Percentiles rank a stretch among this genome's conserved stretches.
Evolutionary conservation across 805 yeast genomes (phyloP).

Genomic region (Tetrapisispora fleetii): DNA sequence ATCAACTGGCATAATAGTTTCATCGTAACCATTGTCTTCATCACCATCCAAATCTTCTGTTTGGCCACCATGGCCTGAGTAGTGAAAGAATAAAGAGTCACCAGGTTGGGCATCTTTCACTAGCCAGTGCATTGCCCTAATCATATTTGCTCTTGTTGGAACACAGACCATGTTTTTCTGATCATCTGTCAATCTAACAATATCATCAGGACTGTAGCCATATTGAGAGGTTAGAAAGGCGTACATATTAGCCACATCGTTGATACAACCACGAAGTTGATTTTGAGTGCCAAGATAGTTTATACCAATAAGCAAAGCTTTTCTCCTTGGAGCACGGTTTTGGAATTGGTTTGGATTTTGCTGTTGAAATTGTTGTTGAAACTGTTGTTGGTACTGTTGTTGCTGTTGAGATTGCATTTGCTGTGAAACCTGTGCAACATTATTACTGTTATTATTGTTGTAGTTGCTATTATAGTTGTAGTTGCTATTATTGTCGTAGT

Average conservation of each 20-base stretch:
- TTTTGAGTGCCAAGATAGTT: constrained; percentile 61
- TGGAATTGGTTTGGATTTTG: constrained; percentile 19
- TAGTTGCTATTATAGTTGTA: not conserved
- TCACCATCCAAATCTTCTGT: constrained; percentile 61
- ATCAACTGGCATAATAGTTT: constrained; percentile 65
- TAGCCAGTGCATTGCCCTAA: constrained; percentile 76
- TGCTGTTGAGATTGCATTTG: constrained; percentile 3
- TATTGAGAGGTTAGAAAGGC: constrained; percentile 33
- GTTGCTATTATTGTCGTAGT: not conserved
- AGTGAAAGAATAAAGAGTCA: constrained; percentile 73
- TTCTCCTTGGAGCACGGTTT: constrained; percentile 54
- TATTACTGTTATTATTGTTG: not conserved
- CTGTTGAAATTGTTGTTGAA: constrained; percentile 12
- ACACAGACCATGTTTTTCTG: constrained; percentile 35
- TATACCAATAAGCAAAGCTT: constrained; percentile 70
- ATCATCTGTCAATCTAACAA: constrained; percentile 54
- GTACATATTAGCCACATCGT: constrained; percentile 54
- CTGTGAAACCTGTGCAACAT: constrained; percentile 10
- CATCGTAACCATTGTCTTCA: constrained; percentile 66
- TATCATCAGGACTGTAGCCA: constrained; percentile 46
- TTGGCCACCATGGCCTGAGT: constrained; percentile 82
- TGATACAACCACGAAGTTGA: constrained; percentile 67
- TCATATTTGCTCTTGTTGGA: constrained; percentile 62
- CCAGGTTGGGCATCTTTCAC: constrained; percentile 64
- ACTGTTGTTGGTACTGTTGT: not conserved